Base-by-base conservation (phyloP, 2,329 filamentous ascomycete species). In the Alternaria longipes region DNA sequence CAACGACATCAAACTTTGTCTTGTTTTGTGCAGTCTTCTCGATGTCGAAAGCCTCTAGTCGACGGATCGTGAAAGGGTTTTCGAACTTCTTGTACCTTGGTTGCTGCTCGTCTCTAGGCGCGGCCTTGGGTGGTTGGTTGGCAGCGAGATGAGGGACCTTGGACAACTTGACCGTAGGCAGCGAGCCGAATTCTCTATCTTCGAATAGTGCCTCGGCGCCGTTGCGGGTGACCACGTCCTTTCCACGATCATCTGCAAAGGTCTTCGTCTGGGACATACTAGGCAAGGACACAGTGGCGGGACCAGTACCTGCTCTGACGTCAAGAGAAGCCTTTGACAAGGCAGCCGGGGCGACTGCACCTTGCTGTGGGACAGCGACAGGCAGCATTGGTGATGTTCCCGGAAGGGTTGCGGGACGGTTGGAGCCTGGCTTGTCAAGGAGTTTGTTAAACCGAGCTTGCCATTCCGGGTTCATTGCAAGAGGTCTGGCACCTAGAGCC, bases 401-500 rank as follows among this genome's bases (percentile, higher is more conserved):
- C 9, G 56, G 47, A 16, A 69, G 52, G 20, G 54, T 55, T 46
- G 20, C 85, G 80, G 8, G 79, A 42, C 58, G 46, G 40, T 63
- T 60, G 22, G 62, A 53, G 12, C 65, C 73, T 6, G 87, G 84
- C 74, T 91, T 93, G 68, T 89, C 87, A 56, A 89, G 84, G 45
- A 97, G 85, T 46, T 86, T 89, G 77, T 97, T 93, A 77, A 97
- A 93, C 71, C 89, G 89, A 70, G 91, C 90, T 77, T 97, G 93
- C 93, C 93, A 94, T 56, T 85, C 84, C 79, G 83, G 52, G 40
- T 73, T 72, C 62, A 74, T 83, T 78, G 60, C 69, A 65, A 80
- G 74, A 69, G 75, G 71, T 71, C 78, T 74, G 5, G 80, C 73
- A 30, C 78, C 76, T 53, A 78, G 57, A 38, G 68, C 51, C 22